Percentiles rank a stretch among this genome's conserved stretches.
Conservation (phyloP, 768 basidiomycete species). For the Ephemerocybe angulata region DNA sequence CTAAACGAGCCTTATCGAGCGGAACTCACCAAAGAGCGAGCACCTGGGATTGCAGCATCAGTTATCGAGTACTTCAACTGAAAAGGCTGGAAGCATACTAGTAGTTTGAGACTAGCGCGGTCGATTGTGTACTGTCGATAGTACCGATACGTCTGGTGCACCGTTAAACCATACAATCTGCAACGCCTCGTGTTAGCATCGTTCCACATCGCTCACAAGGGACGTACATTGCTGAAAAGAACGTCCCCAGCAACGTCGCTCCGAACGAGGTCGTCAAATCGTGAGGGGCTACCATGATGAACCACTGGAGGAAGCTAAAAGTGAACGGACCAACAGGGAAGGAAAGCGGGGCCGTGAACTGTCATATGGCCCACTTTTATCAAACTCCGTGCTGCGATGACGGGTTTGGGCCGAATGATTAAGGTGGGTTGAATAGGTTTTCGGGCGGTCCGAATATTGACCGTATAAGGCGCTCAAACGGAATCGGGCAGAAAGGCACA, state of each 20-base stretch:
- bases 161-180: constrained; percentile 9
- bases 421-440: not conserved
- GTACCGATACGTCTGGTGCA: constrained; percentile 8
- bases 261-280: constrained; percentile 1
- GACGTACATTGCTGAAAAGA: constrained; percentile 2
- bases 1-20: not conserved
- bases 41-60: not conserved
- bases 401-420: not conserved
- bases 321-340: not conserved
- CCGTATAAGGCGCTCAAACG: constrained; percentile 1
- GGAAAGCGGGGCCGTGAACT: not conserved
- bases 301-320: not conserved
- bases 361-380: not conserved
- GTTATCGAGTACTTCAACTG: not conserved
- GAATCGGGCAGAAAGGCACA: not conserved
- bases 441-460: constrained; percentile 5
- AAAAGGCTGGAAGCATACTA: not conserved
- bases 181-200: not conserved
- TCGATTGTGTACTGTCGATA: constrained; percentile 5
- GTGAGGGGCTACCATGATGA: not conserved
- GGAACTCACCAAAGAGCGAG: not conserved
- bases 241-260: constrained; percentile 2
- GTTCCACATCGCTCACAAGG: not conserved
- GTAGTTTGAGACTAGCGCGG: not conserved
- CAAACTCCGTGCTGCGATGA: not conserved